Conservation (phyloP, 2,329 filamentous ascomycete genomes). For the Apiospora sp. region DNA sequence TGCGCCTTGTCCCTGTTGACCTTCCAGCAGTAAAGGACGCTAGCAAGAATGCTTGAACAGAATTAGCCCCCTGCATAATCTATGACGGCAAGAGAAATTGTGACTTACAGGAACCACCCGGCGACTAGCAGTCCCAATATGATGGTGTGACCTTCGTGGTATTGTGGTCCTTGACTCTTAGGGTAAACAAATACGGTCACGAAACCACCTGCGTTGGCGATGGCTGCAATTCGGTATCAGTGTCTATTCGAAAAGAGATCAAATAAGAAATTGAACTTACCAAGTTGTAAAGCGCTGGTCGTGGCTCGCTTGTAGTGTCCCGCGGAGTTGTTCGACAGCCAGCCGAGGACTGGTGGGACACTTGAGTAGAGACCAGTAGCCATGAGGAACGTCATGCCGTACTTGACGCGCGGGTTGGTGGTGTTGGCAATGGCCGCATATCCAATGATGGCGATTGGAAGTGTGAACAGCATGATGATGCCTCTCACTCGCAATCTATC, state of each 20-base stretch:
- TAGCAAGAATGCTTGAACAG: slow-evolving; percentile 61
- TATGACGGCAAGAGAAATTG: neutral
- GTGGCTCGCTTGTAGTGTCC: slow-evolving; percentile 76
- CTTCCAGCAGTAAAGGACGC: slow-evolving; percentile 69
- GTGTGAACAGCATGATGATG: slow-evolving; percentile 67
- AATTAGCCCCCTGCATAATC: neutral
- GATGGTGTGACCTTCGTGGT: slow-evolving; percentile 67
- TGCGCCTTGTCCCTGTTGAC: slow-evolving; percentile 68
- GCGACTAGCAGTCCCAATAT: slow-evolving; percentile 66
- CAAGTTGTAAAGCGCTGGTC: slow-evolving; percentile 68
- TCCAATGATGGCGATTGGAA: slow-evolving; percentile 66
- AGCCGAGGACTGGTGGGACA: slow-evolving; percentile 69
- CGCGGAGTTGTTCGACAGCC: slow-evolving; percentile 73
- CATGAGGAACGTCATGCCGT: slow-evolving; percentile 74
- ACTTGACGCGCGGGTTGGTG: slow-evolving; percentile 59
- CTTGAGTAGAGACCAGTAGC: slow-evolving; percentile 69
- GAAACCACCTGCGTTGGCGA: slow-evolving; percentile 73
- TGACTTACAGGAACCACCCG: slow-evolving; percentile 69
- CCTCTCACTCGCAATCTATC: slow-evolving; percentile 68
- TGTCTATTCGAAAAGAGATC: too few species aligned
- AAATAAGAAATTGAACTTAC: neutral
- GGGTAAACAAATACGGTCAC: slow-evolving; percentile 72
- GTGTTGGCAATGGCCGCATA: slow-evolving; percentile 60
- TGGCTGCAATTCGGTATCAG: slow-evolving; percentile 45
- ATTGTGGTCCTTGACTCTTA: slow-evolving; percentile 61